These are phyloP conservation scores for Penicillium argentinense DNA, from an alignment of 495 filamentous ascomycete species.

Conservation along the genomic window DNA sequence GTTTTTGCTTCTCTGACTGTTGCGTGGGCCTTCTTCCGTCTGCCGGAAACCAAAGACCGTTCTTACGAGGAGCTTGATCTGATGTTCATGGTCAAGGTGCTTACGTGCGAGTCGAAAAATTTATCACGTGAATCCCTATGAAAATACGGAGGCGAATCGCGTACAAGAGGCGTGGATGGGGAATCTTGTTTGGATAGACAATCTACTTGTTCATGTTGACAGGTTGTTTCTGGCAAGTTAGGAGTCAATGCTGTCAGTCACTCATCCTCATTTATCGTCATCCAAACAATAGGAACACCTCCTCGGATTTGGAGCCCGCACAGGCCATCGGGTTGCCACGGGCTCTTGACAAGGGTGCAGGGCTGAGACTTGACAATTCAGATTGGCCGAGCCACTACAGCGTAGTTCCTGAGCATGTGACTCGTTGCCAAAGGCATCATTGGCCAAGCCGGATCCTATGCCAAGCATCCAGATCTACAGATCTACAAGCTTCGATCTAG, in stretches of 20 bases:
- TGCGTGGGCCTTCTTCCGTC: constrained; percentile 39
- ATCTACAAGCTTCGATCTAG: not conserved
- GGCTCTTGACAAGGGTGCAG: too few relatives aligned
- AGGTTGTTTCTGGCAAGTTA: too few relatives aligned
- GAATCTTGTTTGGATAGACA: not conserved
- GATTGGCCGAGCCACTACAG: too few relatives aligned
- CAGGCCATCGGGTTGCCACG: too few relatives aligned
- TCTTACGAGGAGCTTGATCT: constrained; percentile 59
- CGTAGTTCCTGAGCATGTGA: not conserved
- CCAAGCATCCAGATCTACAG: constrained; percentile 3
- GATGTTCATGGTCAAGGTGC: constrained; percentile 51
- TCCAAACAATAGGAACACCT: too few relatives aligned
- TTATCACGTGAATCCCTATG: constrained; percentile 17
- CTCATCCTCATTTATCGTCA: too few relatives aligned
- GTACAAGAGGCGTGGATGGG: not conserved
- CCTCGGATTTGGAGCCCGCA: too few relatives aligned
- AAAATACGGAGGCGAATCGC: not conserved
- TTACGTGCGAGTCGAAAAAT: constrained; percentile 47
- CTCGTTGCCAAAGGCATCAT: not conserved
- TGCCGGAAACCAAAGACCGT: constrained; percentile 46
- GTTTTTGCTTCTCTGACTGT: constrained; percentile 19
- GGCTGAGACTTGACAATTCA: too few relatives aligned
- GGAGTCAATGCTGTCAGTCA: too few relatives aligned
- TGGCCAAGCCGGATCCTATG: not conserved
- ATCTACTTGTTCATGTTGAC: too few relatives aligned